phyloP scores from a whole-genome alignment of 2,329 filamentous ascomycete genomes.

The Botrytis deweyae region DNA sequence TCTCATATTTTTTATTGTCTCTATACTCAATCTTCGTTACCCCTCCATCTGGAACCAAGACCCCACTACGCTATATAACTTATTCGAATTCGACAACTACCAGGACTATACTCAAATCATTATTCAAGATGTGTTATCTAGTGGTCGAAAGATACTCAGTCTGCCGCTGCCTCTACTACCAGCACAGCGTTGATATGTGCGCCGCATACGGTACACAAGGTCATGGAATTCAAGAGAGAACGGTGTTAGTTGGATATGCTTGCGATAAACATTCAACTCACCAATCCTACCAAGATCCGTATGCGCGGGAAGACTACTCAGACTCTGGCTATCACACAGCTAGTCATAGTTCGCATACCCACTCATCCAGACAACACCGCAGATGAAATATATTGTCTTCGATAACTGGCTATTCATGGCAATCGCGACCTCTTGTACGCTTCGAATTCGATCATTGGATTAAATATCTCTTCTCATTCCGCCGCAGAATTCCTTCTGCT shows the following conservation, averaged over 20 bases:
- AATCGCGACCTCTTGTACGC: slow-evolving; percentile 35
- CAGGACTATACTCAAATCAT: slow-evolving; percentile 19
- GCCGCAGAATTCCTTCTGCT: slow-evolving; percentile 34
- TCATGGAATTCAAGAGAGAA: slow-evolving; percentile 64
- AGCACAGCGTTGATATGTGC: slow-evolving; percentile 67
- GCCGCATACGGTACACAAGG: slow-evolving; percentile 60
- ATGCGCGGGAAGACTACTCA: slow-evolving; percentile 34
- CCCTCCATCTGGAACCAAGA: slow-evolving; percentile 15
- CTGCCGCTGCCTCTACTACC: slow-evolving; percentile 68
- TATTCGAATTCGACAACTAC: background rate
- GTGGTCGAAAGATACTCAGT: slow-evolving; percentile 68
- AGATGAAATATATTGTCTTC: slow-evolving; percentile 42
- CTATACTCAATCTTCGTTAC: slow-evolving; percentile 12
- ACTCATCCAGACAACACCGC: slow-evolving; percentile 34
- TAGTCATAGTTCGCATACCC: slow-evolving; percentile 36
- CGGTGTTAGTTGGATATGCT: slow-evolving; percentile 67
- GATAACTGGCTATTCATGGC: slow-evolving; percentile 40
- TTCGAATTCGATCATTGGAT: slow-evolving; percentile 39
- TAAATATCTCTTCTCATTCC: slow-evolving; percentile 39
- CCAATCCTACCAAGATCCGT: slow-evolving; percentile 22
- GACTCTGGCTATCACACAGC: slow-evolving; percentile 40
- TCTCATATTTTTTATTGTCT: slow-evolving; percentile 22
- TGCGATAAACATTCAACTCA: slow-evolving; percentile 51
- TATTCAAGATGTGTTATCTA: slow-evolving; percentile 63
- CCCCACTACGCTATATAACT: background rate